Evolutionary conservation across 495 filamentous ascomycete species (phyloP).

Genomic region (Hypoxylon trugodes): DNA sequence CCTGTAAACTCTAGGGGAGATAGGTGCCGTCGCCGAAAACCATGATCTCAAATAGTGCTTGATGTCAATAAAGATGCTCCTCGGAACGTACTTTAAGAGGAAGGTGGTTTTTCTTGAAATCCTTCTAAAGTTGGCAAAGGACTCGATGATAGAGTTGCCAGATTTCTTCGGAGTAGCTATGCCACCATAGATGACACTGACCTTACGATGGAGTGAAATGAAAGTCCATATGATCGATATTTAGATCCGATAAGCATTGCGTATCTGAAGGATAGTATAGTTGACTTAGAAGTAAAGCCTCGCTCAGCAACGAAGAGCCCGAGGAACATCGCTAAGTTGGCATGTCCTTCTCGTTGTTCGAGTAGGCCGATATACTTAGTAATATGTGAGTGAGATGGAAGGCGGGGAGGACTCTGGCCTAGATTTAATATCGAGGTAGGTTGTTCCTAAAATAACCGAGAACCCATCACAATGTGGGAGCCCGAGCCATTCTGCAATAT

Average conservation of each 20-base stretch:
- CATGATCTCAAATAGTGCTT: conserved; percentile 11
- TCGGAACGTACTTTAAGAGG: conserved; percentile 39
- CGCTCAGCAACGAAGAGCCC: neutral
- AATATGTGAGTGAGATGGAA: too few relatives aligned
- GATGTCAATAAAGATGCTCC: conserved; percentile 16
- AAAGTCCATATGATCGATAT: neutral
- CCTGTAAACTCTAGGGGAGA: conserved; percentile 8
- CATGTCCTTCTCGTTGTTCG: neutral
- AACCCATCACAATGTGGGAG: conserved; percentile 4
- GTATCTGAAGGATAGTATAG: too few relatives aligned
- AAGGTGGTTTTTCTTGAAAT: conserved; percentile 31
- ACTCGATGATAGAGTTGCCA: conserved; percentile 10
- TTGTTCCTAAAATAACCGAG: conserved; percentile 33
- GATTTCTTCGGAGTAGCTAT: conserved; percentile 14
- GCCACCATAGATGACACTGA: neutral
- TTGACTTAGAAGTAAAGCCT: neutral
- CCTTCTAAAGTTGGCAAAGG: conserved; percentile 11
- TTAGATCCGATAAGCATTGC: too few relatives aligned
- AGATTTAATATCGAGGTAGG: conserved; percentile 30
- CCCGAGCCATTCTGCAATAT: conserved; percentile 31
- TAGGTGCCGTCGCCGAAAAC: conserved; percentile 23
- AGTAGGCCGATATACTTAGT: too few relatives aligned
- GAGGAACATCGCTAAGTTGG: neutral
- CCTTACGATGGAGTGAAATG: neutral
- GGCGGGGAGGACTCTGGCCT: conserved; percentile 20